These are phyloP conservation scores for Zygosaccharomyces lentus DNA, from an alignment of 805 yeast species.

Conservation along the genomic window DNA sequence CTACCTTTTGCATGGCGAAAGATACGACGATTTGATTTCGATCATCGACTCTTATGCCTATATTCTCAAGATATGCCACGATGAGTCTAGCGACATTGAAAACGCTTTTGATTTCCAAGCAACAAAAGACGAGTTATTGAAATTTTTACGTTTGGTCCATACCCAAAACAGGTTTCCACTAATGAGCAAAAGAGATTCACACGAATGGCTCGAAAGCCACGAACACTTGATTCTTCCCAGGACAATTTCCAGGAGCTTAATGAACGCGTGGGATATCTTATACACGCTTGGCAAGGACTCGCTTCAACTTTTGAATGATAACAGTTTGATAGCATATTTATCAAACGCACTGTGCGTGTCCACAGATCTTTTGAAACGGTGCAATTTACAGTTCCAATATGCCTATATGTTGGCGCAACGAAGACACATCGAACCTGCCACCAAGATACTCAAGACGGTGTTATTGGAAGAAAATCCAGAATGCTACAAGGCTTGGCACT, in stretches of 20 bases:
- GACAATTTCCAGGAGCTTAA: slow-evolving; percentile 14
- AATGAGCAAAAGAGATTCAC: slow-evolving; percentile 16
- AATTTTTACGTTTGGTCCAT: slow-evolving; percentile 19
- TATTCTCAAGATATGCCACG: slow-evolving; percentile 16
- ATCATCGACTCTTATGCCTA: slow-evolving; percentile 27
- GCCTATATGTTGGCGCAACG: slow-evolving; percentile 46
- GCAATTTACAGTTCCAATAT: slow-evolving; percentile 39
- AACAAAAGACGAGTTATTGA: slow-evolving; percentile 9
- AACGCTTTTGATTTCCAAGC: slow-evolving; percentile 19
- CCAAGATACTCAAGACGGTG: slow-evolving; percentile 43
- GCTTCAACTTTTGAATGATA: slow-evolving; percentile 17
- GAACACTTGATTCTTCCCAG: slow-evolving; percentile 21
- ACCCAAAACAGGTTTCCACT: slow-evolving; percentile 17
- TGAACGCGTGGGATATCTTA: slow-evolving; percentile 26
- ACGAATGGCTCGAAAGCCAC: slow-evolving; percentile 22
- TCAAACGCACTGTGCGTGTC: slow-evolving; percentile 27
- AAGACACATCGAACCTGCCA: slow-evolving; percentile 41
- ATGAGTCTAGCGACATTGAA: slow-evolving; percentile 15
- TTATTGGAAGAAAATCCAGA: slow-evolving; percentile 50
- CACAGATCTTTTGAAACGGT: slow-evolving; percentile 6
- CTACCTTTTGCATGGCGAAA: slow-evolving; percentile 34
- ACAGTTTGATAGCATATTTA: slow-evolving; percentile 19
- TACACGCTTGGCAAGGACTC: slow-evolving; percentile 17
- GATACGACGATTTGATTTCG: slow-evolving; percentile 38
- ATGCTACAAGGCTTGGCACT: slow-evolving; percentile 60